phyloP scores from a whole-genome alignment of 164 flowering plant genomes.

The Saururus chinensis region DNA sequence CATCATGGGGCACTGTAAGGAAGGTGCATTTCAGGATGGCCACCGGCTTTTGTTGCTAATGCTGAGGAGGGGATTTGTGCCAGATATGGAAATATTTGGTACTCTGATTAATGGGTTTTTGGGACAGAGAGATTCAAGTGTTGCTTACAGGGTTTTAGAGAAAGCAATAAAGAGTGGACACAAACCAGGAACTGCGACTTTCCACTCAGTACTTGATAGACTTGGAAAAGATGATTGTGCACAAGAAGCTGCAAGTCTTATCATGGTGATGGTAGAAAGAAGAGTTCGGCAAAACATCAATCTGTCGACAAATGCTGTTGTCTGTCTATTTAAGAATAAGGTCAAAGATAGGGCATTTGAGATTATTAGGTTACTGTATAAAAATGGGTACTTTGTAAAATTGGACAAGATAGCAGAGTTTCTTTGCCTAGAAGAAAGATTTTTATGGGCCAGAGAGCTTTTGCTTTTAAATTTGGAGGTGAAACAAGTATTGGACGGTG shows the following conservation, averaged over 20 bases:
- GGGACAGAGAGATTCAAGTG: conserved; percentile 73
- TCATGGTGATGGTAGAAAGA: conserved; percentile 48
- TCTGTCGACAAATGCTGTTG: conserved; percentile 40
- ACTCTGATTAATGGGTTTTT: conserved; percentile 54
- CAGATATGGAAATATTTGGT: conserved; percentile 40
- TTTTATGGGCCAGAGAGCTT: conserved; percentile 34
- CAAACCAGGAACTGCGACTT: conserved; percentile 48
- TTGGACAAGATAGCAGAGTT: conserved; percentile 38
- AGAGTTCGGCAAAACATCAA: conserved; percentile 37
- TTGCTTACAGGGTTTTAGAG: conserved; percentile 69
- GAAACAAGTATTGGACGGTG: conserved; percentile 22
- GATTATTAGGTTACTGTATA: conserved; percentile 33
- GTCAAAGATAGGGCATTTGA: conserved; percentile 33
- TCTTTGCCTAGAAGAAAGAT: conserved; percentile 29
- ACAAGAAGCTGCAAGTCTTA: conserved; percentile 50
- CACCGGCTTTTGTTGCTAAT: conserved; percentile 69
- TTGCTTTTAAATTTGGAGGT: conserved; percentile 42
- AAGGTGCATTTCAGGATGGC: conserved; percentile 61
- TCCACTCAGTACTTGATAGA: conserved; percentile 56
- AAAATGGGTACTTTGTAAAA: conserved; percentile 42
- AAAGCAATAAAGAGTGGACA: conserved; percentile 70
- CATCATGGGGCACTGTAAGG: conserved; percentile 69
- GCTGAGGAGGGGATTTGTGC: conserved; percentile 49
- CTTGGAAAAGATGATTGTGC: conserved; percentile 66
- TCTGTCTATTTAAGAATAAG: conserved; percentile 26